A percentile compares a stretch with the other conserved stretches of the same genome.
These are phyloP conservation scores for Metroxylon sagu DNA, from an alignment of 176 grass and related monocot species.

Conservation along the genomic window DNA sequence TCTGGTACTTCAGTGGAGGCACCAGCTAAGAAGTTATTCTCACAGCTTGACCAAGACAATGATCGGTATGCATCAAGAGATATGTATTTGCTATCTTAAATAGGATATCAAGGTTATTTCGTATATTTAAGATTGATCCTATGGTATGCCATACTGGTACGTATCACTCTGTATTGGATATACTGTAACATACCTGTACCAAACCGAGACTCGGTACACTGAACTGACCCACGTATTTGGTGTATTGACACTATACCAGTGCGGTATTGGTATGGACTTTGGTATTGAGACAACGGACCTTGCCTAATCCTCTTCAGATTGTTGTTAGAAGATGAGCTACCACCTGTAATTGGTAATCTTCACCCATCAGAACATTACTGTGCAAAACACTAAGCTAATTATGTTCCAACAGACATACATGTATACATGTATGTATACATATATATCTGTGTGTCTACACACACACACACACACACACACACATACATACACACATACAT, in stretches of 20 bases:
- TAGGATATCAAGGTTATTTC: background rate
- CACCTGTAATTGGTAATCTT: constrained; percentile 8
- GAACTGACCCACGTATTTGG: too few relatives aligned
- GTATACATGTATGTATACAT: too few relatives aligned
- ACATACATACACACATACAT: too few relatives aligned
- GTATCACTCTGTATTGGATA: too few relatives aligned
- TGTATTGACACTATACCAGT: too few relatives aligned
- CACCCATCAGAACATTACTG: constrained; percentile 1
- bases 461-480: too few relatives aligned
- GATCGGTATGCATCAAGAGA: constrained; percentile 59
- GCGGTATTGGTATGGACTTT: too few relatives aligned
- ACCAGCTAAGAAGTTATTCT: constrained; percentile 75
- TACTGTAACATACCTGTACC: too few relatives aligned
- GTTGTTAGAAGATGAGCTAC: constrained; percentile 32
- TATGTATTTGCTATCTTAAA: constrained; percentile 7
- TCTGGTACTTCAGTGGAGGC: constrained; percentile 42
- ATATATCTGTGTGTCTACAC: too few relatives aligned
- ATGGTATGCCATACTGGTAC: too few relatives aligned
- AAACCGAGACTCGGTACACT: too few relatives aligned
- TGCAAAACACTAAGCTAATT: constrained; percentile 32
- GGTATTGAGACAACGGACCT: too few relatives aligned
- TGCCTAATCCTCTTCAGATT: constrained; percentile 37
- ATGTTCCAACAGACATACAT: constrained; percentile 55
- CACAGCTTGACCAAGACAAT: constrained; percentile 71
- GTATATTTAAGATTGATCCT: background rate